These are phyloP conservation scores for Gracilaria vermiculophylla DNA, from an alignment of 23 red algal genomes.

Conservation along the genomic window DNA sequence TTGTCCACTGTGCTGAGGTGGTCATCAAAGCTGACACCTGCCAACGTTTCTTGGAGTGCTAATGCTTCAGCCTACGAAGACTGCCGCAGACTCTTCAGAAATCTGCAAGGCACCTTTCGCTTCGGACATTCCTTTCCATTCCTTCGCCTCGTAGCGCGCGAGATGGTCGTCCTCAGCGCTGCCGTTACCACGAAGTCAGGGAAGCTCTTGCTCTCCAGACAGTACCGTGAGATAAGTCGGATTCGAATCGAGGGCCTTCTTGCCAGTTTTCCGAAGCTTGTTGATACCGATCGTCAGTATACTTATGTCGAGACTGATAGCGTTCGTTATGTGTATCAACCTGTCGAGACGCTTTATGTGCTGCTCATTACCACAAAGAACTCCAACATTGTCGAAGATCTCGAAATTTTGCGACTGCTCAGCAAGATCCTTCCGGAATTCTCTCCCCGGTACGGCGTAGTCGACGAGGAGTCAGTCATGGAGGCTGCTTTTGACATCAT, in stretches of 20 bases:
- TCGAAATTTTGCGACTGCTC: conserved; percentile 95
- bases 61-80: too few relatives aligned
- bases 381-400: conserved; percentile 98
- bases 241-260: conserved; percentile 97
- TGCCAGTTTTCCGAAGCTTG: conserved; percentile 90
- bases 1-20: too few relatives aligned
- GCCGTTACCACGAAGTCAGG: conserved; percentile 85
- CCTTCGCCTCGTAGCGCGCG: background rate
- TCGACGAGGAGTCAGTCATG: conserved; percentile 88
- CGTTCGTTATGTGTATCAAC: conserved; percentile 99
- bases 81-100: too few relatives aligned
- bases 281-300: conserved; percentile 86
- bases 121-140: background rate
- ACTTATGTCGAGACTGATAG: conserved; percentile 97
- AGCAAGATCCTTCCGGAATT: conserved; percentile 91
- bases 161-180: conserved; percentile 90
- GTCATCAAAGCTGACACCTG: background rate
- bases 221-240: conserved; percentile 90
- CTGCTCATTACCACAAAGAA: conserved; percentile 94
- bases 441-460: conserved; percentile 80
- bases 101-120: too few relatives aligned
- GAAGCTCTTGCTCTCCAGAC: conserved; percentile 83
- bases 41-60: too few relatives aligned
- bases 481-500: conserved; percentile 97
- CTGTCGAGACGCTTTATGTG: conserved; percentile 96